Base-by-base conservation (phyloP, 2,329 filamentous ascomycete genomes). In the Colletotrichum lupini region DNA sequence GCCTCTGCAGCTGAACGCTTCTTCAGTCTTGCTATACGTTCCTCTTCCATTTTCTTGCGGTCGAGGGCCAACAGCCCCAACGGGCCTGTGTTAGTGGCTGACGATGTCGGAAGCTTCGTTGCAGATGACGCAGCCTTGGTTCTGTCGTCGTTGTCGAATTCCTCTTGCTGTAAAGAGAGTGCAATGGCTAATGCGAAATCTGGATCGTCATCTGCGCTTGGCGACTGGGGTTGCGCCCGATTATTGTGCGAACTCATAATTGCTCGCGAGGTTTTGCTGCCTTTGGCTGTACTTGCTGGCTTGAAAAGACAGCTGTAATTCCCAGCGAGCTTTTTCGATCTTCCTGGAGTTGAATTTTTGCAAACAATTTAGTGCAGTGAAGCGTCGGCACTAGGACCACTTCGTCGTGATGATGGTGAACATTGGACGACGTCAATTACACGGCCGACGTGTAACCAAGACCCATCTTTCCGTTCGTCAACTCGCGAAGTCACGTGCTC, bases 1-100 rank as follows among this genome's bases (percentile, higher is more conserved):
- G 74, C 73, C 55, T 75, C 60, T 5, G 52, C 26, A n/a, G 69
- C 69, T 14, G 68, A 69, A 12, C 80, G 88, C 81, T 95, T 94
- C 56, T 87, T 87, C 52, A 91, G 81, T 76, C 95, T 89, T 26
- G 90, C 92, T 16, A 97, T 87, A 53, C 96, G 91, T 80, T 97
- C 95, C 77, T 92, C 87, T 81, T 98, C 96, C 94, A 98, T 97
- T 65, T 91, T 89, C 81, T 92, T 94, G 46, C 95, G 90, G 83
- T 98, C 89, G 1, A 97, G 82, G 4, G 88, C 88, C 5, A 88
- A 78, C 0, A 90, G 77, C 0, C 86, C 85, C 35, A 80, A 77
- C 14, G 64, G 46, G 62, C 75, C 67, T 75, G 66, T 63, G 66
- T 65, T 22, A 59, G 35, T 19, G 58, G 65, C 22, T 46, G 53